phyloP scores from a whole-genome alignment of 305 asterid genomes.

The Withania somnifera region DNA sequence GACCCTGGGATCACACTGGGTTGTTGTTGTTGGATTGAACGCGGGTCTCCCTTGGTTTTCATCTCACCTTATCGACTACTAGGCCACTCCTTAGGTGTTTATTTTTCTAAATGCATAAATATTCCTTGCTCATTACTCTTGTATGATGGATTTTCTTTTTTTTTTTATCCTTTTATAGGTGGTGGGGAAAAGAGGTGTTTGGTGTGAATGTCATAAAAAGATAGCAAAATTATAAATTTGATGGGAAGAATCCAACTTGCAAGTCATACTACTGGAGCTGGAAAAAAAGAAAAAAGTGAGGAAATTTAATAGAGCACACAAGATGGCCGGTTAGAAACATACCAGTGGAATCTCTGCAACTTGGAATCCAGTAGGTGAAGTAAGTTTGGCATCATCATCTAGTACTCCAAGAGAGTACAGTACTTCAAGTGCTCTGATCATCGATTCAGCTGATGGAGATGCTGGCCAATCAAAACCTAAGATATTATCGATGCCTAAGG shows the following conservation, averaged over 20 bases:
- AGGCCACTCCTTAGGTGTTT: neutral
- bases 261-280: neutral
- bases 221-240: neutral
- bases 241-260: neutral
- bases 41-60: neutral
- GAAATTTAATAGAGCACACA: neutral
- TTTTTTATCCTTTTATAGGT: neutral
- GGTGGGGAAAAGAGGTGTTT: neutral
- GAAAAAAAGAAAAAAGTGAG: neutral
- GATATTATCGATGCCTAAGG: slow-evolving; percentile 89
- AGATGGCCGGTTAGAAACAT: slow-evolving; percentile 7
- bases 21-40: no score
- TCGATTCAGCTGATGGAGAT: slow-evolving; percentile 90
- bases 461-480: slow-evolving; percentile 96
- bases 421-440: slow-evolving; percentile 94
- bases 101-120: neutral
- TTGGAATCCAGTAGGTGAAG: slow-evolving; percentile 91
- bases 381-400: slow-evolving; percentile 87
- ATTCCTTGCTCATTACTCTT: neutral
- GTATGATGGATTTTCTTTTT: neutral
- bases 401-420: slow-evolving; percentile 84
- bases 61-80: neutral
- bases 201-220: neutral
- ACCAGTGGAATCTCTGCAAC: slow-evolving; percentile 95
- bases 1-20: no score